These are phyloP conservation scores for Eucalyptus erythrocorys DNA, from an alignment of 345 rosid genomes.

Conservation along the genomic window DNA sequence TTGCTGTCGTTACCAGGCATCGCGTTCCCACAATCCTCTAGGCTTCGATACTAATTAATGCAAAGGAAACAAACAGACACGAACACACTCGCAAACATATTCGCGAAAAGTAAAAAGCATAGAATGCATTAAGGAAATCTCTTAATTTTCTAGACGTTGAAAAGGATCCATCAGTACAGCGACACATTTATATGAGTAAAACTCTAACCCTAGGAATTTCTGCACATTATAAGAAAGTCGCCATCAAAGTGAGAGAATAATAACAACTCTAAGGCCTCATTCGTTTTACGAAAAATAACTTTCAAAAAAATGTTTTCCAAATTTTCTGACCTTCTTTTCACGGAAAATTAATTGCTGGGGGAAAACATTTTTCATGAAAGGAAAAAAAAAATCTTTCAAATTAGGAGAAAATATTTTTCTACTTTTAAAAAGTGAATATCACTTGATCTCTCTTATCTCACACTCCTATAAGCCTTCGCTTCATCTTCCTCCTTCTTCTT, in stretches of 20 bases:
- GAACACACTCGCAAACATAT: neutral
- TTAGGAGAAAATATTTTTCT: too few relatives aligned
- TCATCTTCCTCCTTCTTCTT: too few relatives aligned
- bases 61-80: neutral
- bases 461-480: too few relatives aligned
- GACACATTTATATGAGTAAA: too few relatives aligned
- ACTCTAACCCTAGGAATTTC: neutral
- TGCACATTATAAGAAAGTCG: neutral
- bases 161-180: neutral
- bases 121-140: neutral
- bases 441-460: too few relatives aligned
- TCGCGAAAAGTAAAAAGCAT: neutral
- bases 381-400: too few relatives aligned
- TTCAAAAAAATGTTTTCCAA: fast-evolving
- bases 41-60: neutral
- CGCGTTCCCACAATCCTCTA: neutral
- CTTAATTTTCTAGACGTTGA: neutral
- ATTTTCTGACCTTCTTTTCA: too few relatives aligned
- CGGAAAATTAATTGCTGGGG: too few relatives aligned
- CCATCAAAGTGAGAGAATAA: neutral
- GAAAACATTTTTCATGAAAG: too few relatives aligned
- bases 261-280: neutral
- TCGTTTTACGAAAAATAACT: too few relatives aligned
- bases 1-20: neutral
- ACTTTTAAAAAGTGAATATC: too few relatives aligned